Evolutionary conservation across 192 early-diverging fungal genomes (phyloP).

Genomic region (Backusella circina): DNA sequence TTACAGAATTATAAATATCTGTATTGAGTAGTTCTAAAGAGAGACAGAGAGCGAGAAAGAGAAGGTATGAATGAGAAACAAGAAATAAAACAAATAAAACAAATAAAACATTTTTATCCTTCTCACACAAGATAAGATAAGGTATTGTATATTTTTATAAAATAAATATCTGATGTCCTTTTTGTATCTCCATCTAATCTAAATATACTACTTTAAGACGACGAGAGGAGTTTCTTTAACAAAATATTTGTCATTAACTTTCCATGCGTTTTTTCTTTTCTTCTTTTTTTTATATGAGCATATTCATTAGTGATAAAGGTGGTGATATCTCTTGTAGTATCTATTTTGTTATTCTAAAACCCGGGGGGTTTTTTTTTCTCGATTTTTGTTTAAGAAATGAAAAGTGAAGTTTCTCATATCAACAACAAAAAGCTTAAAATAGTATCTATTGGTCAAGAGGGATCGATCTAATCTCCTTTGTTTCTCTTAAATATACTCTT

Average conservation of each 20-base stretch:
- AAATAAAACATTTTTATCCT: background rate
- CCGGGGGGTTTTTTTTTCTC: background rate
- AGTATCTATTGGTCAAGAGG: background rate
- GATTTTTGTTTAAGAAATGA: background rate
- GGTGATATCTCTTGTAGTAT: background rate
- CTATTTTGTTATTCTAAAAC: background rate
- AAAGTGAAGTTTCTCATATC: too few species aligned
- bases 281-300: background rate
- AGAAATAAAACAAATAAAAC: background rate
- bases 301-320: background rate
- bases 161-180: background rate
- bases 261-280: background rate
- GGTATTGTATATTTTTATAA: background rate
- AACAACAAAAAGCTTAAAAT: too few species aligned
- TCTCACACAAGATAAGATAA: background rate
- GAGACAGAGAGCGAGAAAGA: background rate
- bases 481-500: background rate
- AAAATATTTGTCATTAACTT: background rate
- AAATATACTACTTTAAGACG: background rate
- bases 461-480: background rate
- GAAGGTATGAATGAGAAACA: background rate
- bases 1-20: too few species aligned
- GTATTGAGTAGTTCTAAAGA: too few species aligned
- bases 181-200: background rate
- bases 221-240: background rate